Percentiles rank a stretch among this genome's conserved stretches.
phyloP scores from a whole-genome alignment of 2,329 filamentous ascomycete genomes.

The Colletotrichum orchidophilum region DNA sequence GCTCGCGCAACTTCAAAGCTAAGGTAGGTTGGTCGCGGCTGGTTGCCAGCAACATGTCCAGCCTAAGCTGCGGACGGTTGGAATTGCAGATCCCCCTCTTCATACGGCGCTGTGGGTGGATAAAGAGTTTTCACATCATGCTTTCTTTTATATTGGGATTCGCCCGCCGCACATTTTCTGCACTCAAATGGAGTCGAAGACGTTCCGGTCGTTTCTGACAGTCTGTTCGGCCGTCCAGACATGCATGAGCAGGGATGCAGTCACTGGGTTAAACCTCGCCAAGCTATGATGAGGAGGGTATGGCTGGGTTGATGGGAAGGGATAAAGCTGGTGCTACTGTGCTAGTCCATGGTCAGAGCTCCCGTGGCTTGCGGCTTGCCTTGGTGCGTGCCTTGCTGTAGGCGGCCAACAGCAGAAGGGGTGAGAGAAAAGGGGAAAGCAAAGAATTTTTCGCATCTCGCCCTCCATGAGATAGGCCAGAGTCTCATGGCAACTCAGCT shows the following conservation, averaged over 20 bases:
- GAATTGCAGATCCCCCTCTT: slow-evolving; percentile 4
- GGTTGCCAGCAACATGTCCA: neutral
- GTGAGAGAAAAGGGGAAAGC: neutral
- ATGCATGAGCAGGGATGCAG: slow-evolving; percentile 27
- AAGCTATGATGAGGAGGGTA: slow-evolving; percentile 1
- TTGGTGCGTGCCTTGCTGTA: neutral
- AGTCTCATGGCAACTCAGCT: neutral
- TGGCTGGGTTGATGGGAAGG: neutral
- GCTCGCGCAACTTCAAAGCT: neutral
- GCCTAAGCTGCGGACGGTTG: neutral
- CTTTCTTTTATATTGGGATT: slow-evolving; percentile 12
- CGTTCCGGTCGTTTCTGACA: slow-evolving; percentile 20
- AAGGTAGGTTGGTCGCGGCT: neutral
- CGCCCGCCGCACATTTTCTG: slow-evolving; percentile 11
- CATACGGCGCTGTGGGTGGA: neutral
- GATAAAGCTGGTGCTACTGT: slow-evolving; percentile 1
- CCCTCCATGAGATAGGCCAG: neutral
- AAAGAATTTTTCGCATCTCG: slow-evolving; percentile 7
- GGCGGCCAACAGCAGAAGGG: neutral
- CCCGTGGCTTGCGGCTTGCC: slow-evolving; percentile 1
- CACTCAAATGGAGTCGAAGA: neutral
- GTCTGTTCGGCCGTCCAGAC: slow-evolving; percentile 6
- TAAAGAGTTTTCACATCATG: neutral
- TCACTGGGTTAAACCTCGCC: slow-evolving; percentile 15
- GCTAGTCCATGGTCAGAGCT: slow-evolving; percentile 25